Percentiles rank a stretch among this genome's conserved stretches.
phyloP scores from a whole-genome alignment of 2,329 filamentous ascomycete genomes.

The Colletotrichum sp. region DNA sequence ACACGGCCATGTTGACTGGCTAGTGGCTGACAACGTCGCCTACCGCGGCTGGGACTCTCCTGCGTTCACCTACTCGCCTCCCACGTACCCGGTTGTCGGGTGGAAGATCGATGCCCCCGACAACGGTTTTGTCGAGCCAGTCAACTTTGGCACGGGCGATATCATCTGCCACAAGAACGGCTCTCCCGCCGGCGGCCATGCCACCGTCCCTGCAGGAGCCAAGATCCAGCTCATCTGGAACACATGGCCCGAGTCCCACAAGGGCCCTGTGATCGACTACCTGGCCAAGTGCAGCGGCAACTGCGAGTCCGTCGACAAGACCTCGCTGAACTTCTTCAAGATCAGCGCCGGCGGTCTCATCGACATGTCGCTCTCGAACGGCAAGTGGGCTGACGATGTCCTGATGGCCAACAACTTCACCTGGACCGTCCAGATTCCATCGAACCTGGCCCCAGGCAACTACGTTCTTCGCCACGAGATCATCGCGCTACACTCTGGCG shows the following conservation, averaged over 20 bases:
- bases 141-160: conserved; percentile 39
- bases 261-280: conserved; percentile 67
- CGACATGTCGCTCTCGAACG: conserved; percentile 43
- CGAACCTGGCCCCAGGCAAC: conserved; percentile 51
- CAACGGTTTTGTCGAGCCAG: conserved; percentile 52
- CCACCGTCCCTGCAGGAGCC: conserved; percentile 60
- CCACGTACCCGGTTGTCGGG: conserved; percentile 29
- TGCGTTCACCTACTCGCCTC: conserved; percentile 29
- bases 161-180: conserved; percentile 51
- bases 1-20: conserved; percentile 37
- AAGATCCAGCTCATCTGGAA: conserved; percentile 67
- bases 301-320: conserved; percentile 57
- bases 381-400: conserved; percentile 62
- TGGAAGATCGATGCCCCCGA: conserved; percentile 40
- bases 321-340: conserved; percentile 62
- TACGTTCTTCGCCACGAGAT: conserved; percentile 63
- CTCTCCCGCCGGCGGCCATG: conserved; percentile 41
- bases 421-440: conserved; percentile 53
- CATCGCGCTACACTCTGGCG: conserved; percentile 58
- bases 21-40: conserved; percentile 31
- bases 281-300: conserved; percentile 59
- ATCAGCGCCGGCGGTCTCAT: conserved; percentile 59
- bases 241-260: conserved; percentile 68
- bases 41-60: conserved; percentile 49
- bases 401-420: conserved; percentile 52